Conservation (phyloP, 108 stramenopile genomes). For the Pseudonitzschia pungens region DNA sequence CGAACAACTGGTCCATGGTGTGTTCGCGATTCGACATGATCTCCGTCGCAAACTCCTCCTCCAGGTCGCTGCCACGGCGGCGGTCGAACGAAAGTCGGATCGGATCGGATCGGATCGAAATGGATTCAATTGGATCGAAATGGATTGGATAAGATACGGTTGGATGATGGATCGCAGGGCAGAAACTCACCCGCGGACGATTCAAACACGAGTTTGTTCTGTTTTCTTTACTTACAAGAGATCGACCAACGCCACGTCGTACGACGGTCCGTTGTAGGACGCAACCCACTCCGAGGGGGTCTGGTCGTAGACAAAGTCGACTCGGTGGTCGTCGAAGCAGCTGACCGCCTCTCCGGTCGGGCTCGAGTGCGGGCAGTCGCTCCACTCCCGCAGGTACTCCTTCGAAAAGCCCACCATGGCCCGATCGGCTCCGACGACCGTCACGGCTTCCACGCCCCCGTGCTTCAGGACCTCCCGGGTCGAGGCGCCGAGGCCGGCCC, state of each 20-base stretch:
- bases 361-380: conserved; percentile 43
- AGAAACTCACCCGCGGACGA: too few relatives aligned
- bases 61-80: conserved; percentile 20
- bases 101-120: too few relatives aligned
- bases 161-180: too few relatives aligned
- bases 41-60: conserved; percentile 30
- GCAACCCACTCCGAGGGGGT: conserved; percentile 11
- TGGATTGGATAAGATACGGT: too few relatives aligned
- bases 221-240: conserved; percentile 22
- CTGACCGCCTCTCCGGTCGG: conserved; percentile 45
- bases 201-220: too few relatives aligned
- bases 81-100: too few relatives aligned
- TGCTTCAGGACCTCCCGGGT: conserved; percentile 83
- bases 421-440: conserved; percentile 81
- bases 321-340: conserved; percentile 72
- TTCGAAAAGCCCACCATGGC: conserved; percentile 57
- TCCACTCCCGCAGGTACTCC: conserved; percentile 52
- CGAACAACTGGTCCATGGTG: conserved; percentile 40
- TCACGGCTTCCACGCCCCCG: conserved; percentile 64
- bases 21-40: conserved; percentile 32
- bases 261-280: background rate
- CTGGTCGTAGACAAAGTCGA: conserved; percentile 56
- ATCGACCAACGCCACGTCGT: conserved; percentile 27
- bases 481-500: conserved; percentile 81
- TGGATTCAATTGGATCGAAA: too few relatives aligned